Conservation (phyloP, 1,284 basidiomycete species). For the Cryptococcus floricola region DNA sequence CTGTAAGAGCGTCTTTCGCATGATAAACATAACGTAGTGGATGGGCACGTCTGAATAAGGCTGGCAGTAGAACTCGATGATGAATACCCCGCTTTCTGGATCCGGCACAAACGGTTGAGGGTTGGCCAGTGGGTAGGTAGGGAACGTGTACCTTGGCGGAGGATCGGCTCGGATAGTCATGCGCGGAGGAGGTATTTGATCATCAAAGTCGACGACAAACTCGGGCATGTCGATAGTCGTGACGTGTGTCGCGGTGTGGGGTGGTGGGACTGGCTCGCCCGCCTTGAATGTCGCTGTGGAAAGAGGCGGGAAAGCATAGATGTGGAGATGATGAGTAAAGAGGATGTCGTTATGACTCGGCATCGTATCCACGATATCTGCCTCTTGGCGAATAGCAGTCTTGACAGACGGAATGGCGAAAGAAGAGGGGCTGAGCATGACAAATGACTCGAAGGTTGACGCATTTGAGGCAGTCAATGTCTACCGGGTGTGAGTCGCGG, state of each 20-base stretch:
- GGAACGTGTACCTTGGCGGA: slow-evolving; percentile 40
- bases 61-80: slow-evolving; percentile 38
- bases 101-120: slow-evolving; percentile 36
- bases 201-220: slow-evolving; percentile 26
- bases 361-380: slow-evolving; percentile 18
- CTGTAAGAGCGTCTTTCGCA: slow-evolving; percentile 32
- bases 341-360: slow-evolving; percentile 26
- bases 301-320: slow-evolving; percentile 42
- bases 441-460: slow-evolving; percentile 37
- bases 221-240: slow-evolving; percentile 37
- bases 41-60: slow-evolving; percentile 13
- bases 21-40: slow-evolving; percentile 34
- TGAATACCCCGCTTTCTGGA: slow-evolving; percentile 39
- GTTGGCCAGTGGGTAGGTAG: slow-evolving; percentile 28
- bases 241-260: slow-evolving; percentile 32
- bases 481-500: slow-evolving; percentile 1
- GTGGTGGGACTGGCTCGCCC: slow-evolving; percentile 15
- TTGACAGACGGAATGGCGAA: slow-evolving; percentile 35
- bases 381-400: slow-evolving; percentile 23
- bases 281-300: slow-evolving; percentile 2
- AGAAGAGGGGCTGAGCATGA: slow-evolving; percentile 38
- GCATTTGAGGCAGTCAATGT: slow-evolving; percentile 21
- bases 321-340: slow-evolving; percentile 36
- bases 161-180: slow-evolving; percentile 44
- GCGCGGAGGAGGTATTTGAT: slow-evolving; percentile 29